phyloP scores from a whole-genome alignment of 768 basidiomycete genomes.

The Hysterangium stoloniferum region DNA sequence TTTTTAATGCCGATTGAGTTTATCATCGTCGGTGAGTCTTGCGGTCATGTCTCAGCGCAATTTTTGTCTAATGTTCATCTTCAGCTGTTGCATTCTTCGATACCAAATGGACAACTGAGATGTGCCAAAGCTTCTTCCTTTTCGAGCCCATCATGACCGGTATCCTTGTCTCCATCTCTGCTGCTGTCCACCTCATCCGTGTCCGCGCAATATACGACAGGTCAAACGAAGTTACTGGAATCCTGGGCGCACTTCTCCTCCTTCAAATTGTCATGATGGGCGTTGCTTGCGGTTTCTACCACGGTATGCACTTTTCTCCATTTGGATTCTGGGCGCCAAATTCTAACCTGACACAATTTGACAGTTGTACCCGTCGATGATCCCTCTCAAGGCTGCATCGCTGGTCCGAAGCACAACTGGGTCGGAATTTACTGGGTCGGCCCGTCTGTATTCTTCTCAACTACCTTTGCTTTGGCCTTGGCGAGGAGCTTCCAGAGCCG shows the following conservation, averaged over 20 bases:
- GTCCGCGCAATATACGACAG: conserved; percentile 75
- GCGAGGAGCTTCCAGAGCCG: conserved; percentile 52
- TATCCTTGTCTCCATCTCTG: conserved; percentile 65
- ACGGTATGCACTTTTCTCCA: conserved; percentile 36
- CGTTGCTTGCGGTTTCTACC: conserved; percentile 71
- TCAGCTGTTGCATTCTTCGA: conserved; percentile 80
- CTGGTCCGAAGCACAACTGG: conserved; percentile 74
- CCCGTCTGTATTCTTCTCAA: conserved; percentile 64
- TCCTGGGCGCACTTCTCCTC: conserved; percentile 53
- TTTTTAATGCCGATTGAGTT: conserved; percentile 77
- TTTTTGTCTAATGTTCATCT: neutral
- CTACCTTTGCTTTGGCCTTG: conserved; percentile 56
- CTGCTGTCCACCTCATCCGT: conserved; percentile 68
- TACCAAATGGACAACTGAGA: conserved; percentile 52
- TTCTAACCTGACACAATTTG: neutral
- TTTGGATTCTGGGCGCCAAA: neutral
- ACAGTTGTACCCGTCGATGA: conserved; percentile 60
- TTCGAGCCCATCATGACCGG: conserved; percentile 86
- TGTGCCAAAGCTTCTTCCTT: conserved; percentile 68
- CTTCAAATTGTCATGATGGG: conserved; percentile 68
- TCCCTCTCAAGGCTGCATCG: conserved; percentile 77
- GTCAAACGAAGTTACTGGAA: conserved; percentile 40
- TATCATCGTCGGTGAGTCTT: conserved; percentile 50
- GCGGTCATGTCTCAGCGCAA: conserved; percentile 1
- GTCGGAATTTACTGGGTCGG: conserved; percentile 82